Evolutionary conservation across 768 basidiomycete species (phyloP), one percentile per base, ranked within the genome.

Genomic region (Mrakia gelida): DNA sequence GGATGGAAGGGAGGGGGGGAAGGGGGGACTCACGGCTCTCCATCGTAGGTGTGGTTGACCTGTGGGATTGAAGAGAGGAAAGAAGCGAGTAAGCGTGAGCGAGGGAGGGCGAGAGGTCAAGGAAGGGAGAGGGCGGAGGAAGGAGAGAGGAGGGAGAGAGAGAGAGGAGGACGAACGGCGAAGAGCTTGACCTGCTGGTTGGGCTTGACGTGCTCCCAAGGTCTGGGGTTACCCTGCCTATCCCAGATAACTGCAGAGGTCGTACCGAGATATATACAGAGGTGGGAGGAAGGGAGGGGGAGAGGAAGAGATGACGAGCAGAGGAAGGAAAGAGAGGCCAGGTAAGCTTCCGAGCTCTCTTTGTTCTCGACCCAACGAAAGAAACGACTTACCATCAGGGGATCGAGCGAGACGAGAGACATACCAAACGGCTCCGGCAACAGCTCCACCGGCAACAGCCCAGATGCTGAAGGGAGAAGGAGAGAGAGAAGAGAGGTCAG

Each of bases 121-220:
- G 16, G 32, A 75, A 28, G 16, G 16, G n/a, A 23, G n/a, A 30
- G 34, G 6, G 34, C 34, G 49, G 26, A 7, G 11, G 52, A 32
- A 1, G 23, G 30, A 26, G 54, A 52, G 32, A 7, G 54, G 49
- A 52, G 5, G 16, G 54, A 52, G 52, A 32, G 72, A 13, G 32
- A 15, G 28, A n/a, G 26, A 28, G 28, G n/a, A 43, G 45, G 45
- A 75, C 75, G 78, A 71, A 77, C 75, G 54, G 80, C 68, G 75
- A 79, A 75, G 38, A 81, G 76, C 81, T 81, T 81, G 76, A 79
- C 76, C 76, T 80, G 78, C 59, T 80, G 80, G 59, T 79, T 80
- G 26, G 74, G 79, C 80, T 81, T 74, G 74, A 81, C 75, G 77
- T 80, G 76, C 71, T 80, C 74, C 81, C 81, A 81, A 70, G 81